Evolutionary conservation across 164 flowering plant species (phyloP).

Genomic region (Vitis rotundifolia): DNA sequence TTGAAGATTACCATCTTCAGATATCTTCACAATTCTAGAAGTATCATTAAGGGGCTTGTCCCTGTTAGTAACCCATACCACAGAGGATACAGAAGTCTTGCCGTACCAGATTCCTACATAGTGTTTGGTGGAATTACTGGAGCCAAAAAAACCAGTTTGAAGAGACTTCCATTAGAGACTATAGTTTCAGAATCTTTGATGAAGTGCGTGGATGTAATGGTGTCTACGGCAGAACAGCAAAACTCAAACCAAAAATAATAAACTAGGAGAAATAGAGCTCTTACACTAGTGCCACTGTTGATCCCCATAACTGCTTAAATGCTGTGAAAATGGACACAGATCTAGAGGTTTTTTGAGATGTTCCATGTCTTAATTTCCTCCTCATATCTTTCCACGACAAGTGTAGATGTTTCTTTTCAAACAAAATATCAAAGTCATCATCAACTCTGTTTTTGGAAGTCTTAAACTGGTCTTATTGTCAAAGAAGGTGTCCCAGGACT

Average conservation of each 20-base stretch:
- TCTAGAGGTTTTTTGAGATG: too few species aligned
- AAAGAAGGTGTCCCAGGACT: too few species aligned
- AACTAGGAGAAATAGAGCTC: neutral
- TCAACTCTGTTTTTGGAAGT: too few species aligned
- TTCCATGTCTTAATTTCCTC: too few species aligned
- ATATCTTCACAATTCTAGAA: conserved; percentile 22
- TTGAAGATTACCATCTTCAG: conserved; percentile 28
- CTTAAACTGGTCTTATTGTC: too few species aligned
- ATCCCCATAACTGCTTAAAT: neutral
- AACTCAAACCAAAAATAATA: neutral
- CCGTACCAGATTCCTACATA: conserved; percentile 45
- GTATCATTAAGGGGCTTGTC: conserved; percentile 32
- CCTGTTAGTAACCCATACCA: conserved; percentile 50
- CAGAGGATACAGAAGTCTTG: conserved; percentile 2
- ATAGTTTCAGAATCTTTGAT: conserved; percentile 11
- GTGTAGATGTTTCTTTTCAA: too few species aligned
- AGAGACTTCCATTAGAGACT: conserved; percentile 17
- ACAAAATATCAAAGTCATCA: too few species aligned
- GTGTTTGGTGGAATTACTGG: conserved; percentile 22
- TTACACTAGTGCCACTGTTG: neutral
- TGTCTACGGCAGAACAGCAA: conserved; percentile 12
- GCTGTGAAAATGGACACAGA: too few species aligned
- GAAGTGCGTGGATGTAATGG: conserved; percentile 6
- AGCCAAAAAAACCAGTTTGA: conserved; percentile 40
- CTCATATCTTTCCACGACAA: too few species aligned